phyloP scores from a whole-genome alignment of 345 rosid genomes.

The Arabidopsis thaliana region TAIR10.1 NC_003074.8:4776001-4776500 shows the following conservation, averaged over 20 bases:
- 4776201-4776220: neutral
- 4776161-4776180: neutral
- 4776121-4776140: slow-evolving; percentile 43
- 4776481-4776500: neutral
- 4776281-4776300: too few relatives aligned
- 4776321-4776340: neutral
- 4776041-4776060: neutral
- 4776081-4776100: slow-evolving; percentile 32
- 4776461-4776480: neutral
- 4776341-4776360: neutral
- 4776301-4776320: neutral
- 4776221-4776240: slow-evolving; percentile 14
- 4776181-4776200: neutral
- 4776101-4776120: slow-evolving; percentile 15
- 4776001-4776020: slow-evolving; percentile 4
- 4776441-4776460: neutral
- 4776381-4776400: neutral
- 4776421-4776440: neutral
- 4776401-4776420: neutral
- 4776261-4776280: too few relatives aligned
- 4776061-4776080: slow-evolving; percentile 4
- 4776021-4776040: slow-evolving; percentile 34
- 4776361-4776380: neutral
- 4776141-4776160: slow-evolving; percentile 33
- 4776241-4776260: neutral